Evolutionary conservation across 805 yeast genomes (phyloP), one percentile per base, ranked within the genome.

Genomic region (Torulaspora microellipsoides): DNA sequence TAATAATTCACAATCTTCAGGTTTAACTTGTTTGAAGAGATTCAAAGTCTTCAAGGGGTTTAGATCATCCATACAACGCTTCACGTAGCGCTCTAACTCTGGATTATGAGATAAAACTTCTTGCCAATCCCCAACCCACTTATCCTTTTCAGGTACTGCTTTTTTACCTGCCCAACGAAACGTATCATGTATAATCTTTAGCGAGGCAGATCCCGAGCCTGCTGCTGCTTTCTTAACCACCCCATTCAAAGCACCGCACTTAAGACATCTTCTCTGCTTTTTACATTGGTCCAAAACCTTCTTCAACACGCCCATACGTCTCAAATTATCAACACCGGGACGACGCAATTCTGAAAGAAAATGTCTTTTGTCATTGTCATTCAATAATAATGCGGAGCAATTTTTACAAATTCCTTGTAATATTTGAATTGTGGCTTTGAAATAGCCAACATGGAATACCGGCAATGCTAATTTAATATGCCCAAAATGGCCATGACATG

Each of bases 401-500:
- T 76, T 78, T 63, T 93, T 93, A 72, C 99, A 93, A 48, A 93
- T 81, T 42, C 86, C 79, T 65, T 93, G 99, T 43, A 93, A 68
- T 32, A 93, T 89, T 59, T 81, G 84, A 52, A 93, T 85, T 15
- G 88, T 85, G 34, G 90, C 82, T 64, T 91, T 91, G 75, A 93
- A 93, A 65, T 90, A 93, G 14, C 99, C 99, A 36, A 93, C 93
- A 60, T 93, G 99, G 69, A 91, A 93, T 11, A 90, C 98, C 1
- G 99, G 99, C 35, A 93, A 71, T 0, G 98, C 96, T 40, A 93
- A 74, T 57, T 87, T 79, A 51, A 93, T 78, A 59, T 95, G 96
- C 33, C 99, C 99, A 64, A 93, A 93, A 69, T 93, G 99, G 46
- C 99, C 99, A 68, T 91, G 97, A 65, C 99, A 93, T 1, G 95